These are phyloP conservation scores for Cicer chorassanicum DNA, from an alignment of 306 rosid genomes.

Conservation along the genomic window DNA sequence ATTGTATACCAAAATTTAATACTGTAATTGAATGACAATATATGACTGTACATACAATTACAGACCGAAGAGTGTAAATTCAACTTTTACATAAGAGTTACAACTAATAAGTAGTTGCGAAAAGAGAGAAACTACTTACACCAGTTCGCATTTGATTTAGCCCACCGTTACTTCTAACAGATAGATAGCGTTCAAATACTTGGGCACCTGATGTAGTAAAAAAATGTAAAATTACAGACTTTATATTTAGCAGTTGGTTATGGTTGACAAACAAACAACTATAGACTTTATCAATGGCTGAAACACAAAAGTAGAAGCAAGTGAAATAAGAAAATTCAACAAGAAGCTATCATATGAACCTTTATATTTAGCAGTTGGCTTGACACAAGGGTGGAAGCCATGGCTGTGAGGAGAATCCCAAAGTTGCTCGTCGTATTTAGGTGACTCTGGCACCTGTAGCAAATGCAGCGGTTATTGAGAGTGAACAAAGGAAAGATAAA, in stretches of 20 bases:
- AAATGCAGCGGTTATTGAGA: constrained; percentile 25
- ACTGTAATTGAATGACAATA: constrained; percentile 18
- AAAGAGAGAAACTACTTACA: constrained; percentile 59
- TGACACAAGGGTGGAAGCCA: constrained; percentile 67
- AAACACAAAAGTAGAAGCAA: constrained; percentile 17
- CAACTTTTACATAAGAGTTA: constrained; percentile 14
- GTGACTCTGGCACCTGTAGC: constrained; percentile 43
- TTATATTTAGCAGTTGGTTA: neutral
- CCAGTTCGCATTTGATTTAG: constrained; percentile 97
- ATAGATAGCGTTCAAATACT: constrained; percentile 65
- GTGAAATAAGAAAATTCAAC: constrained; percentile 26
- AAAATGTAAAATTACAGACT: neutral
- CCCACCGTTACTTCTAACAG: constrained; percentile 92
- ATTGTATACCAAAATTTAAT: constrained; percentile 2
- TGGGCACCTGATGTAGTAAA: constrained; percentile 60
- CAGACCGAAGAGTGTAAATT: constrained; percentile 2
- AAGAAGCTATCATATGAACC: constrained; percentile 50
- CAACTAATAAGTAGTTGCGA: constrained; percentile 24
- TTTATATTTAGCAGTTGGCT: constrained; percentile 73
- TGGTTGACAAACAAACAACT: constrained; percentile 18
- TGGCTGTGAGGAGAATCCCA: constrained; percentile 71
- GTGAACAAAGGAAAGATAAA: neutral
- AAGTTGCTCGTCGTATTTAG: constrained; percentile 49
- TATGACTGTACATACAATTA: constrained; percentile 12
- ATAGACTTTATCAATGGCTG: neutral